Conservation (phyloP, 2,329 filamentous ascomycete genomes). For the Colletotrichum sp. region DNA sequence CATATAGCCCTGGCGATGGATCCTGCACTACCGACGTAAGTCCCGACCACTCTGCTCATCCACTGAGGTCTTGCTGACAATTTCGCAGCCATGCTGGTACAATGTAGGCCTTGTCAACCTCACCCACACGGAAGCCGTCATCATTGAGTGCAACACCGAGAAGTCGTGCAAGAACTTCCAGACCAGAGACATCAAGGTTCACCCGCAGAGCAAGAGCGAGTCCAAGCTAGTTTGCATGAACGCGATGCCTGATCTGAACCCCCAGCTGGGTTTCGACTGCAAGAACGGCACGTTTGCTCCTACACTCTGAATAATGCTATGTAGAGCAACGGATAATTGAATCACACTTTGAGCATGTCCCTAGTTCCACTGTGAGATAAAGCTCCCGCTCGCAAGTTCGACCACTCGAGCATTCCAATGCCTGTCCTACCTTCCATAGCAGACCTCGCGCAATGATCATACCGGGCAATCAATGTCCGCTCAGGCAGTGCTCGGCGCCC, state of each 20-base stretch:
- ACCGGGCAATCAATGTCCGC: too few relatives aligned
- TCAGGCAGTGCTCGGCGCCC: background rate
- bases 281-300: conserved; percentile 31
- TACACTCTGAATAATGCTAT: background rate
- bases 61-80: background rate
- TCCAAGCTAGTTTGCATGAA: conserved; percentile 39
- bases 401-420: background rate
- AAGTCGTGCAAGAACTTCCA: conserved; percentile 40
- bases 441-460: too few relatives aligned
- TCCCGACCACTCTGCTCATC: background rate
- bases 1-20: conserved; percentile 44
- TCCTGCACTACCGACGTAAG: conserved; percentile 39
- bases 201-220: conserved; percentile 30
- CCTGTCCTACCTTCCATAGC: too few relatives aligned
- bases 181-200: conserved; percentile 34
- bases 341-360: background rate
- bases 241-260: conserved; percentile 35
- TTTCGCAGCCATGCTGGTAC: conserved; percentile 44
- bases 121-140: conserved; percentile 43
- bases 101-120: conserved; percentile 39
- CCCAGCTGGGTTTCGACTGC: conserved; percentile 37
- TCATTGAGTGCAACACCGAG: conserved; percentile 45
- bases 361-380: fast-evolving
- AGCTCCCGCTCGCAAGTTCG: background rate
- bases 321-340: background rate